These are phyloP conservation scores for Clavariopsis aquatica DNA, from an alignment of 495 filamentous ascomycete species.

Conservation along the genomic window DNA sequence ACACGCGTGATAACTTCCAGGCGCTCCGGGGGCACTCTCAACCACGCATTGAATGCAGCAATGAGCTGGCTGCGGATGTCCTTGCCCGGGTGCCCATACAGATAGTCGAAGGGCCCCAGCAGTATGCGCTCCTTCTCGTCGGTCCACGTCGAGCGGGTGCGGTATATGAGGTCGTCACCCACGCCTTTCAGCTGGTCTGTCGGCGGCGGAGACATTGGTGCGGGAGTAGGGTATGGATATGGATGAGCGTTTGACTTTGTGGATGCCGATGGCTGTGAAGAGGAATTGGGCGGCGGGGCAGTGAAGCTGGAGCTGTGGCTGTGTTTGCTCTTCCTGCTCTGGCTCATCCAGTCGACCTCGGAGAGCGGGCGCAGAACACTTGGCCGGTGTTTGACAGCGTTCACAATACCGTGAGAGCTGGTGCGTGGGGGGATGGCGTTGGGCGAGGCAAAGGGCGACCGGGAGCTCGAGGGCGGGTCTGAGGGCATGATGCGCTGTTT, in stretches of 20 bases:
- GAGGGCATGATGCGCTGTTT: slow-evolving; percentile 16
- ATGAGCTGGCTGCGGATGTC: slow-evolving; percentile 85
- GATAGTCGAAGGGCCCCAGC: slow-evolving; percentile 84
- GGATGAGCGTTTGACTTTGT: slow-evolving; percentile 7
- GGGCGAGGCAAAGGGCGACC: slow-evolving; percentile 51
- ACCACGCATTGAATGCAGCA: slow-evolving; percentile 85
- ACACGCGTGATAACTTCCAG: slow-evolving; percentile 83
- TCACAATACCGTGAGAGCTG: slow-evolving; percentile 61
- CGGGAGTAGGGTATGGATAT: slow-evolving; percentile 17
- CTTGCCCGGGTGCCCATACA: slow-evolving; percentile 83
- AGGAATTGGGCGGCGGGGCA: slow-evolving; percentile 10
- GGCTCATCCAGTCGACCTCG: slow-evolving; percentile 59
- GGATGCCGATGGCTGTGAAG: neutral
- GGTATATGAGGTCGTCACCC: slow-evolving; percentile 37
- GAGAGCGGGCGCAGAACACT: slow-evolving; percentile 56
- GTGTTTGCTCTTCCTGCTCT: slow-evolving; percentile 36
- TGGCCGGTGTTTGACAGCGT: slow-evolving; percentile 36
- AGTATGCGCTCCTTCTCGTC: slow-evolving; percentile 61
- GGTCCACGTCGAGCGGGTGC: slow-evolving; percentile 38
- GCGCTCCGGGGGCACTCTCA: slow-evolving; percentile 76
- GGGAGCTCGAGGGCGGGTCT: neutral
- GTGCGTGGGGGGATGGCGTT: slow-evolving; percentile 72
- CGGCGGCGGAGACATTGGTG: slow-evolving; percentile 33
- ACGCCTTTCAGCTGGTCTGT: slow-evolving; percentile 29
- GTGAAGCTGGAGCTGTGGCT: slow-evolving; percentile 14